Evolutionary conservation across 129 eudicot species (phyloP).

Genomic region (Helichrysum umbraculigerum): DNA sequence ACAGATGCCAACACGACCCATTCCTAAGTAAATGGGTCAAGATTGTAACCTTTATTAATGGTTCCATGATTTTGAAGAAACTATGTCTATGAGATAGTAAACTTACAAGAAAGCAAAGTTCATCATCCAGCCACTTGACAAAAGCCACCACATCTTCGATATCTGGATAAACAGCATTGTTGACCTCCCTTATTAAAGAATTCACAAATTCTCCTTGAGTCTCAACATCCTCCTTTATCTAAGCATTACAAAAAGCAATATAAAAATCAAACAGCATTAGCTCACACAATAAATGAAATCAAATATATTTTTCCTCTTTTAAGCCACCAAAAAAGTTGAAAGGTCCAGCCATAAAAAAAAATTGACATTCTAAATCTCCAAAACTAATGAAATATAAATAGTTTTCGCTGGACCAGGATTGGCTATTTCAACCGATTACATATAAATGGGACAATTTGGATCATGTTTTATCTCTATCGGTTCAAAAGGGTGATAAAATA

Average conservation of each 20-base stretch:
- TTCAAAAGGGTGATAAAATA: no score
- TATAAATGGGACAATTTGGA: no score
- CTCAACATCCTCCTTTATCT: slow-evolving; percentile 97
- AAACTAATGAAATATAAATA: no score
- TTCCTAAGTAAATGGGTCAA: background rate
- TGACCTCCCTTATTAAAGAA: slow-evolving; percentile 77
- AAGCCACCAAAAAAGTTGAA: no score
- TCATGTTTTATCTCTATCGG: no score
- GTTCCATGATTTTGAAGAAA: background rate
- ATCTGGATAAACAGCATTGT: slow-evolving; percentile 67
- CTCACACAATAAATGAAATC: no score
- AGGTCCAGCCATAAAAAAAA: no score
- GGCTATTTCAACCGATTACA: no score
- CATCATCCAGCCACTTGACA: slow-evolving; percentile 98
- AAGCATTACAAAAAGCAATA: slow-evolving; percentile 12
- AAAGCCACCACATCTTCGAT: slow-evolving; percentile 91
- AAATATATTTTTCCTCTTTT: no score
- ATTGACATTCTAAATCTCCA: no score
- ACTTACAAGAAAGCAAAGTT: slow-evolving; percentile 91
- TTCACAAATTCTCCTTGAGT: slow-evolving; percentile 96
- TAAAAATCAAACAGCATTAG: background rate
- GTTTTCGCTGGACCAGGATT: no score
- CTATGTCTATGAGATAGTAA: background rate
- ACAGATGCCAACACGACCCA: no score
- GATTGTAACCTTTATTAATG: background rate